These are phyloP conservation scores for Hagleromyces aurorensis DNA, from an alignment of 805 yeast genomes.

Conservation along the genomic window DNA sequence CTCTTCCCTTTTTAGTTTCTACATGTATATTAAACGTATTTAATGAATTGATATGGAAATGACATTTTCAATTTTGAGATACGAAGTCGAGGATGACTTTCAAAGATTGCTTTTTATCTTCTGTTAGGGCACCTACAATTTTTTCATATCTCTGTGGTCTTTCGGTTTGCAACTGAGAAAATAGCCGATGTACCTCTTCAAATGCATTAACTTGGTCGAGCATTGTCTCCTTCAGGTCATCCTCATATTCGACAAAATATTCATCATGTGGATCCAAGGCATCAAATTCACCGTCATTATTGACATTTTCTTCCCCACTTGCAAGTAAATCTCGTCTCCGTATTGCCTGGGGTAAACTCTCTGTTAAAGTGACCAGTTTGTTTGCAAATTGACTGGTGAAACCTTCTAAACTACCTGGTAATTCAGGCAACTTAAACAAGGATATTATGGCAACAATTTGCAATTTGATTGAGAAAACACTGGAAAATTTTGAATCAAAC, in stretches of 20 bases:
- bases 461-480: slow-evolving; percentile 75
- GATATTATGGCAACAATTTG: slow-evolving; percentile 59
- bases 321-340: slow-evolving; percentile 54
- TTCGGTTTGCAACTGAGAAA: slow-evolving; percentile 39
- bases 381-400: slow-evolving; percentile 43
- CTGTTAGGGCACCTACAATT: slow-evolving; percentile 23
- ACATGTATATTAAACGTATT: too few species aligned
- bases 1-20: too few species aligned
- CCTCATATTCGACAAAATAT: slow-evolving; percentile 55
- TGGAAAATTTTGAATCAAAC: slow-evolving; percentile 49
- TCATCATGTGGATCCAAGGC: slow-evolving; percentile 38
- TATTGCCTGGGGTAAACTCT: slow-evolving; percentile 65
- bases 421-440: slow-evolving; percentile 35
- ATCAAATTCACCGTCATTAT: slow-evolving; percentile 20
- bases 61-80: slow-evolving; percentile 17
- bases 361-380: slow-evolving; percentile 44
- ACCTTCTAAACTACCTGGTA: slow-evolving; percentile 32
- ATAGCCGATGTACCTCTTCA: slow-evolving; percentile 50
- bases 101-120: slow-evolving; percentile 26
- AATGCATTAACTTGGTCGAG: slow-evolving; percentile 70
- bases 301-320: slow-evolving; percentile 39
- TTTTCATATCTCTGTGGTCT: slow-evolving; percentile 40
- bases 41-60: too few species aligned
- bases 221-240: slow-evolving; percentile 69
- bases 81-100: slow-evolving; percentile 30